Evolutionary conservation across 1,139 yeast genomes (phyloP).

Genomic region (Hansenula lynferdii): DNA sequence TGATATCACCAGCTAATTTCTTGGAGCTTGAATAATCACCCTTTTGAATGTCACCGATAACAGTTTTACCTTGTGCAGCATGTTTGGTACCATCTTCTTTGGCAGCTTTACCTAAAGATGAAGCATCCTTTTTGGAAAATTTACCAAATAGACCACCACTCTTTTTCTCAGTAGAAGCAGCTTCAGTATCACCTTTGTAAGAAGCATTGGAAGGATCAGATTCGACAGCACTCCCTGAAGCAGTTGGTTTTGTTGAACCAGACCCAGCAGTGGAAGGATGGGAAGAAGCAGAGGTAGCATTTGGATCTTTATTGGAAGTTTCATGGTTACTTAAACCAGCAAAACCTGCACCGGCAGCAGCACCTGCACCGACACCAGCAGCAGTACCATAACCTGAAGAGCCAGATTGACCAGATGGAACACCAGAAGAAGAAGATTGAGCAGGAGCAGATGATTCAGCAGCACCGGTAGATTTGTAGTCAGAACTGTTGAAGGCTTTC

Average conservation of each 20-base stretch:
- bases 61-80: slow-evolving; percentile 21
- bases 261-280: slow-evolving; percentile 14
- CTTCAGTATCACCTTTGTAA: slow-evolving; percentile 1
- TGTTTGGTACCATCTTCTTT: slow-evolving; percentile 13
- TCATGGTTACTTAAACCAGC: neutral
- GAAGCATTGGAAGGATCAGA: neutral
- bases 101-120: slow-evolving; percentile 11
- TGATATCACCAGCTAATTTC: slow-evolving; percentile 14
- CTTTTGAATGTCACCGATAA: slow-evolving; percentile 22
- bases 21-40: slow-evolving; percentile 18
- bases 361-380: slow-evolving; percentile 1
- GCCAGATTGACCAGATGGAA: slow-evolving; percentile 3
- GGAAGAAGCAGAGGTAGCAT: slow-evolving; percentile 7
- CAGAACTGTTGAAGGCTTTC: slow-evolving; percentile 13
- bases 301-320: no score
- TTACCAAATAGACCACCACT: slow-evolving; percentile 3
- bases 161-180: slow-evolving; percentile 1
- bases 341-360: slow-evolving; percentile 2
- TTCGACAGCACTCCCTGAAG: neutral
- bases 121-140: slow-evolving; percentile 7
- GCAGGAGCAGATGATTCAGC: slow-evolving; percentile 10
- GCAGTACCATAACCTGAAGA: neutral
- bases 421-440: slow-evolving; percentile 2
- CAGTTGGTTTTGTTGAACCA: neutral
- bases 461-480: slow-evolving; percentile 4